phyloP scores from a whole-genome alignment of 2,329 filamentous ascomycete genomes.

The Aquanectria penicillioides region DNA sequence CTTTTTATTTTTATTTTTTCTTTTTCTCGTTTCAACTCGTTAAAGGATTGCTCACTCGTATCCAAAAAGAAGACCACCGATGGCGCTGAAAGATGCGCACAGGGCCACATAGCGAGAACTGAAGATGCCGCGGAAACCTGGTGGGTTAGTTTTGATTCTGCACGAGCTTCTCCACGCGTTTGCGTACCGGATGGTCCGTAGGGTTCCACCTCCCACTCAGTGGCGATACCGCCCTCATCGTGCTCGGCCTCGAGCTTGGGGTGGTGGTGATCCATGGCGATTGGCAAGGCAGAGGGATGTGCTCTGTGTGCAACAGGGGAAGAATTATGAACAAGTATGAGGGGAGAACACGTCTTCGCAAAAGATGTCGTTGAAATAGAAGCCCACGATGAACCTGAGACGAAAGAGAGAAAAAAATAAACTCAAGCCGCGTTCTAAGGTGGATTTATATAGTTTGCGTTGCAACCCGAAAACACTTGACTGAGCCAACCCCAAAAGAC shows the following conservation, averaged over 20 bases:
- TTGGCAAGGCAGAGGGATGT: not conserved
- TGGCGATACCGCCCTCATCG: conserved; percentile 28
- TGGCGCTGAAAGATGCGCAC: conserved; percentile 46
- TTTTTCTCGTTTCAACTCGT: not conserved
- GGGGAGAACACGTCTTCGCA: too few relatives aligned
- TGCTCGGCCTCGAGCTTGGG: conserved; percentile 33
- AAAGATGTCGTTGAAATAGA: too few relatives aligned
- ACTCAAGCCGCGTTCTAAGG: not conserved
- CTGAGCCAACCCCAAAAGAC: too few relatives aligned
- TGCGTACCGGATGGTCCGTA: conserved; percentile 38
- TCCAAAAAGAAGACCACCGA: conserved; percentile 53
- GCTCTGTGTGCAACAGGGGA: too few relatives aligned
- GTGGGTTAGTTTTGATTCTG: not conserved
- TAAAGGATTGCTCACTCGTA: conserved; percentile 36
- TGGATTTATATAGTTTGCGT: conserved; percentile 11
- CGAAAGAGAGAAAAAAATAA: not conserved
- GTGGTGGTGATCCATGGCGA: conserved; percentile 24
- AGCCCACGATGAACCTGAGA: too few relatives aligned
- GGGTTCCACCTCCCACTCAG: conserved; percentile 31
- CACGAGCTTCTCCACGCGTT: not conserved
- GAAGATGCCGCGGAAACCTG: conserved; percentile 46
- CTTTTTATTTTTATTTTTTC: not conserved
- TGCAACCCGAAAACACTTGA: too few relatives aligned
- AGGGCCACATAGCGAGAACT: conserved; percentile 45
- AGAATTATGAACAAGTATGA: too few relatives aligned